Evolutionary conservation across 1,139 yeast species (phyloP).

Genomic region (Taphrina pruni): DNA sequence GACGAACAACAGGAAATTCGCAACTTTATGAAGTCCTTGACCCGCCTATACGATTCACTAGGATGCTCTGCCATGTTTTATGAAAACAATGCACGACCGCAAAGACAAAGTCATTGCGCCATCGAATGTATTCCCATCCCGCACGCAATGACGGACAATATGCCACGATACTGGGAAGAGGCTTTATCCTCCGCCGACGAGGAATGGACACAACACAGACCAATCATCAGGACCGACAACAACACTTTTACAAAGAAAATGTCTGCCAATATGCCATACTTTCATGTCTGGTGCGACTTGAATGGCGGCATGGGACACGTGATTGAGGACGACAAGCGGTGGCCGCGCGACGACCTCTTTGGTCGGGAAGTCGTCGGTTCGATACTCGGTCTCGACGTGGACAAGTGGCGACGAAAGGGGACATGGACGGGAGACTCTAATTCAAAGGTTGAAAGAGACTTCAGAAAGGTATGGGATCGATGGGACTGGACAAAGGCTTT

Average conservation of each 20-base stretch:
- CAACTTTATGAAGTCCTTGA: slow-evolving; percentile 56
- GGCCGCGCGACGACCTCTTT: slow-evolving; percentile 59
- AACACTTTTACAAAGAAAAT: slow-evolving; percentile 54
- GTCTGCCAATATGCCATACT: slow-evolving; percentile 59
- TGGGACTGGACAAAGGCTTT: slow-evolving; percentile 51
- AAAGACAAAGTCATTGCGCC: slow-evolving; percentile 54
- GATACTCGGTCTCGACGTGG: slow-evolving; percentile 53
- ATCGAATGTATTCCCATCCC: slow-evolving; percentile 58
- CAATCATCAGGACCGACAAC: slow-evolving; percentile 52
- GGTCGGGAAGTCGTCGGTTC: slow-evolving; percentile 59
- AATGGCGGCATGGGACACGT: slow-evolving; percentile 61
- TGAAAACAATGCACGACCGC: slow-evolving; percentile 54
- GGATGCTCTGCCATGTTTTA: slow-evolving; percentile 56
- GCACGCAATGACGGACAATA: slow-evolving; percentile 48
- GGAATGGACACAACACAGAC: slow-evolving; percentile 56
- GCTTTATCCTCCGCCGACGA: slow-evolving; percentile 54
- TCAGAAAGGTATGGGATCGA: slow-evolving; percentile 49
- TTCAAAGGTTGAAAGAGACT: slow-evolving; percentile 46
- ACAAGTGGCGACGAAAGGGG: slow-evolving; percentile 50
- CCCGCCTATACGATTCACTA: slow-evolving; percentile 54
- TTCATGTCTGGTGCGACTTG: slow-evolving; percentile 59
- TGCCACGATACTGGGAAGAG: slow-evolving; percentile 56
- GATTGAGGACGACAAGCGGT: slow-evolving; percentile 54
- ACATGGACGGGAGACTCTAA: slow-evolving; percentile 50
- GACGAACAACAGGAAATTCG: slow-evolving; percentile 58